Conservation (phyloP, 192 early-diverging fungal genomes). For the Backusella circina region DNA sequence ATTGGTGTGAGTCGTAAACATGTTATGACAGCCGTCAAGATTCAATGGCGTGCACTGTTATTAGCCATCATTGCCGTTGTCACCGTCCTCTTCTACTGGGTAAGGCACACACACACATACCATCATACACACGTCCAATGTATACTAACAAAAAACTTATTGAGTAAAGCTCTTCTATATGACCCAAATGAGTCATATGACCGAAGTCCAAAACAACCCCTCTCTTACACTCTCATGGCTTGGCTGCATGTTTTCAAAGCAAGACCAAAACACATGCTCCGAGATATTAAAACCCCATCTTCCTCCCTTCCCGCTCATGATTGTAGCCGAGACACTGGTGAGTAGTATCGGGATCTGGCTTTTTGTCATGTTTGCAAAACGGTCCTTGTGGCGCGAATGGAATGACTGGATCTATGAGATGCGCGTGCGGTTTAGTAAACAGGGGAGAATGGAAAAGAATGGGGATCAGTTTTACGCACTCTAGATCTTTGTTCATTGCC, state of each 20-base stretch:
- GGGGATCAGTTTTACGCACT: constrained; percentile 51
- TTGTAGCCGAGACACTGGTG: constrained; percentile 41
- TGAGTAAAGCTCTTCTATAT: constrained; percentile 45
- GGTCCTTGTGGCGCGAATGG: constrained; percentile 43
- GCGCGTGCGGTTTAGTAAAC: constrained; percentile 23
- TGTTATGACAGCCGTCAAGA: constrained; percentile 46
- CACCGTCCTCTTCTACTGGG: constrained; percentile 51
- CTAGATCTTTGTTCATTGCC: constrained; percentile 13
- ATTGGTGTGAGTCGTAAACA: constrained; percentile 29
- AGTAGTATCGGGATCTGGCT: constrained; percentile 41
- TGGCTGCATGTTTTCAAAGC: constrained; percentile 28
- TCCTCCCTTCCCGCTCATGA: constrained; percentile 43
- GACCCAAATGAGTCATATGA: constrained; percentile 35
- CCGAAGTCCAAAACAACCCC: neutral
- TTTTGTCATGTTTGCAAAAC: constrained; percentile 47
- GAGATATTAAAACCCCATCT: constrained; percentile 25
- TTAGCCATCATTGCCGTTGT: constrained; percentile 38
- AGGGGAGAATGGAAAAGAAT: constrained; percentile 32
- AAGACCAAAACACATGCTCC: constrained; percentile 36
- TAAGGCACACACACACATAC: neutral
- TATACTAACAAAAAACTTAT: too few species aligned
- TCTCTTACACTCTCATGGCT: constrained; percentile 33
- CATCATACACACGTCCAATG: too few species aligned
- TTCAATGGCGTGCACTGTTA: constrained; percentile 54
- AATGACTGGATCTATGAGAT: constrained; percentile 39